Conservation (phyloP, 2,329 filamentous ascomycete genomes). For the Scytalidium sp. region DNA sequence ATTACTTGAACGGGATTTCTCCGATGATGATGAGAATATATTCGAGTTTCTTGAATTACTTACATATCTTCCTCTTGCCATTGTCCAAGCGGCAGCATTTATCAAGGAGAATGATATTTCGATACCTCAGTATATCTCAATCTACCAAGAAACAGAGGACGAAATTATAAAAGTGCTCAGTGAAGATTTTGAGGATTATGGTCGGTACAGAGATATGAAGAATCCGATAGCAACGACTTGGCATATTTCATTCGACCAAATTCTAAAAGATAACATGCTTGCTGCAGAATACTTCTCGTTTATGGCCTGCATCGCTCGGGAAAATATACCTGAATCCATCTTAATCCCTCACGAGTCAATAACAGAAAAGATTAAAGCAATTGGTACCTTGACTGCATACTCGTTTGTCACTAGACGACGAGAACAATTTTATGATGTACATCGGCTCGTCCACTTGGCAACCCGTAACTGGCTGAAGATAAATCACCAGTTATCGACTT, state of each 20-base stretch:
- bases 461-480: slow-evolving; percentile 3
- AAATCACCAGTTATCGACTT: too few relatives aligned
- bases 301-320: slow-evolving; percentile 2
- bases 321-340: slow-evolving; percentile 3
- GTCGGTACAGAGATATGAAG: slow-evolving; percentile 2
- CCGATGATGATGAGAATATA: background rate
- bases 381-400: slow-evolving; percentile 5
- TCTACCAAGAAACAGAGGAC: slow-evolving; percentile 1
- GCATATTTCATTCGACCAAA: slow-evolving; percentile 11
- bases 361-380: slow-evolving; percentile 1
- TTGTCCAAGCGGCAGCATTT: slow-evolving; percentile 6
- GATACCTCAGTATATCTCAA: background rate
- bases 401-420: slow-evolving; percentile 1
- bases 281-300: slow-evolving; percentile 6
- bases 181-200: slow-evolving; percentile 7
- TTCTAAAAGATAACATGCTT: slow-evolving; percentile 2
- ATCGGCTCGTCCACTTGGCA: slow-evolving; percentile 3
- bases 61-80: slow-evolving; percentile 4
- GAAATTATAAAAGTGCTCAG: slow-evolving; percentile 3
- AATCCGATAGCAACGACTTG: slow-evolving; percentile 7
- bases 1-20: slow-evolving; percentile 10
- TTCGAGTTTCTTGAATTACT: background rate
- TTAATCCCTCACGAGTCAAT: background rate
- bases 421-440: background rate
- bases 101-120: background rate